Evolutionary conservation across 164 flowering plant genomes (phyloP).

Genomic region (Stephania japonica): DNA sequence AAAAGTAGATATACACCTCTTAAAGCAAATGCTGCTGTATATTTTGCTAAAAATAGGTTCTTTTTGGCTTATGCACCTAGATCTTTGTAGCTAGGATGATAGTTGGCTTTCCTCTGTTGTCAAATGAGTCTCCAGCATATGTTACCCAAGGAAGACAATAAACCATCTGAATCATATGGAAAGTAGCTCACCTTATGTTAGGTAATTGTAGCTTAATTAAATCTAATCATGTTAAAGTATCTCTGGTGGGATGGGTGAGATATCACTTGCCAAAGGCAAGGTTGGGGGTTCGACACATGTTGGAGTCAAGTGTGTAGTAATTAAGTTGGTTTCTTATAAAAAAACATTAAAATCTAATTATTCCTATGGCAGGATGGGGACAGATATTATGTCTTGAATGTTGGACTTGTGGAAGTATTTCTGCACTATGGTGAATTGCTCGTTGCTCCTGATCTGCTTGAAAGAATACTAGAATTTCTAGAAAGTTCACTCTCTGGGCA

Average conservation of each 20-base stretch:
- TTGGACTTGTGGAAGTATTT: constrained; percentile 50
- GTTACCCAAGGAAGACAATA: too few species aligned
- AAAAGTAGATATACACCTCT: too few species aligned
- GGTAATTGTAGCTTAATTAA: too few species aligned
- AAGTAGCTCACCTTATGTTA: too few species aligned
- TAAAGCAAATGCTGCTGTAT: too few species aligned
- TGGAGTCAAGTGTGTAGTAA: background rate
- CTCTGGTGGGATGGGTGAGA: background rate
- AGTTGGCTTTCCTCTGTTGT: too few species aligned
- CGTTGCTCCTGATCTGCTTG: constrained; percentile 35
- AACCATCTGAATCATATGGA: too few species aligned
- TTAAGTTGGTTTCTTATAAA: background rate
- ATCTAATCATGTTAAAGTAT: background rate
- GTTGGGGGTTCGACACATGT: background rate
- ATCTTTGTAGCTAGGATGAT: too few species aligned
- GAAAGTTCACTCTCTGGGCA: constrained; percentile 44
- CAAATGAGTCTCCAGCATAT: too few species aligned
- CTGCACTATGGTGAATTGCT: constrained; percentile 43
- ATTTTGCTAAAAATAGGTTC: too few species aligned
- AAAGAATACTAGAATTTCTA: constrained; percentile 49
- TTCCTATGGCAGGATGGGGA: constrained; percentile 52
- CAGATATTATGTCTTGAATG: constrained; percentile 50
- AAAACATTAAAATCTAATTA: constrained; percentile 11
- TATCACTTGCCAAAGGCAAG: background rate
- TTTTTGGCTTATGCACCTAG: too few species aligned